A percentile compares a stretch with the other conserved stretches of the same genome.
Evolutionary conservation across 2,329 filamentous ascomycete genomes (phyloP).

Genomic region (Xylaria digitata): DNA sequence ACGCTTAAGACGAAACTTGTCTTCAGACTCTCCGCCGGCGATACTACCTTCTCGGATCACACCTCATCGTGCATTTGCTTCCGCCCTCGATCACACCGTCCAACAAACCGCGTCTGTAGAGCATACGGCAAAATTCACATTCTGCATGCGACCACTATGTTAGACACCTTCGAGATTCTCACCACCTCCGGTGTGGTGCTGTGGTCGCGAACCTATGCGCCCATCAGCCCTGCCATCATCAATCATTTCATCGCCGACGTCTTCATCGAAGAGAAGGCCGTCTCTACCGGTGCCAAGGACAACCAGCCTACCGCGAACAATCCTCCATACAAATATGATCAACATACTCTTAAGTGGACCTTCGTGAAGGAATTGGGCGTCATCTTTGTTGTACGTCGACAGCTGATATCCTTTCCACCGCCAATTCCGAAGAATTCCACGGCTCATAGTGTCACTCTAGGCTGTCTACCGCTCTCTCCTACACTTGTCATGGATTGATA

Average conservation of each 20-base stretch:
- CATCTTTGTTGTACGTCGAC: slow-evolving; percentile 82
- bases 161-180: slow-evolving; percentile 96
- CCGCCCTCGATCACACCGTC: slow-evolving; percentile 21
- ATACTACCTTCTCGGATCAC: slow-evolving; percentile 31
- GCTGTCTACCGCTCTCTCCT: slow-evolving; percentile 96
- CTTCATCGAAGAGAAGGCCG: slow-evolving; percentile 93
- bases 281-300: slow-evolving; percentile 69
- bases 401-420: background rate
- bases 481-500: slow-evolving; percentile 96
- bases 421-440: background rate
- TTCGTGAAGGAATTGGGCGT: slow-evolving; percentile 90
- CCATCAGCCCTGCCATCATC: slow-evolving; percentile 83
- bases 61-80: slow-evolving; percentile 39
- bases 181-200: slow-evolving; percentile 96
- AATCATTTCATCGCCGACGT: slow-evolving; percentile 96
- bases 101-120: slow-evolving; percentile 2
- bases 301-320: slow-evolving; percentile 70
- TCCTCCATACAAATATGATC: slow-evolving; percentile 86
- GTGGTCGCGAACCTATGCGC: slow-evolving; percentile 89
- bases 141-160: slow-evolving; percentile 65
- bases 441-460: slow-evolving; percentile 57
- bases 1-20: background rate
- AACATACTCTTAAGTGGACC: slow-evolving; percentile 95
- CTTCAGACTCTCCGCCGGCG: slow-evolving; percentile 3
- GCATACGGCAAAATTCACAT: background rate